Conservation (phyloP, 768 basidiomycete genomes). For the Lentinus tigrinus region DNA sequence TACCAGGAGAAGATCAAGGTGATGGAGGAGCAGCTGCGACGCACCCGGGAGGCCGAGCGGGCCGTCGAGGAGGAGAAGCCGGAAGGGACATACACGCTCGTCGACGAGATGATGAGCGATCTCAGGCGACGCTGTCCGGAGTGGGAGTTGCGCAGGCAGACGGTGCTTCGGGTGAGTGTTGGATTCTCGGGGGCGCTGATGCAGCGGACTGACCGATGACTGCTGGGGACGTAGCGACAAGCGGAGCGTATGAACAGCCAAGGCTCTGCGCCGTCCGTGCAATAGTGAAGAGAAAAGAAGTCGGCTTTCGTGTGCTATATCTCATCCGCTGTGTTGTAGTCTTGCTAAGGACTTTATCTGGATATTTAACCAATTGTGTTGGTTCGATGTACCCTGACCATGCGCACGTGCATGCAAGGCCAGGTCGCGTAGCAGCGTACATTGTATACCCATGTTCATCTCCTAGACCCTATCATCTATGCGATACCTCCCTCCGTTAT, state of each 20-base stretch:
- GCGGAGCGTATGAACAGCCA: constrained; percentile 16
- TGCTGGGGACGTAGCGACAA: constrained; percentile 15
- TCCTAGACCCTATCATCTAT: background rate
- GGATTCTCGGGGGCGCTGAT: background rate
- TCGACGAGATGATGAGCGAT: constrained; percentile 54
- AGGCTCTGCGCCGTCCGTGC: background rate
- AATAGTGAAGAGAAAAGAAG: constrained; percentile 5
- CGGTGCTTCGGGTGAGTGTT: constrained; percentile 46
- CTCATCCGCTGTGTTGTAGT: constrained; percentile 4
- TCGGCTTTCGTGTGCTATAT: constrained; percentile 6
- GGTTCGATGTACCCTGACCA: constrained; percentile 1
- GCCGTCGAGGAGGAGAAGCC: constrained; percentile 29
- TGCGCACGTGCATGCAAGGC: no score
- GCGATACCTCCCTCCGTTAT: no score
- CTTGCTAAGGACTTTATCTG: constrained; percentile 16
- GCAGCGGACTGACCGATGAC: constrained; percentile 2
- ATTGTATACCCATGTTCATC: background rate
- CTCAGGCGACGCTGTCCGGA: constrained; percentile 58
- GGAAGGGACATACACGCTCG: constrained; percentile 29
- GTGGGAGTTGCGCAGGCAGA: constrained; percentile 55
- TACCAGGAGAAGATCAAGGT: constrained; percentile 36
- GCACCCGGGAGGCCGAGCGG: constrained; percentile 35
- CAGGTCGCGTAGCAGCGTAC: background rate
- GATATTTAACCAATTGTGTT: constrained; percentile 18
- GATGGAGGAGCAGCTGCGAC: constrained; percentile 33